Conservation (phyloP, 208 protist species). For the Leptomonas seymouri region DNA sequence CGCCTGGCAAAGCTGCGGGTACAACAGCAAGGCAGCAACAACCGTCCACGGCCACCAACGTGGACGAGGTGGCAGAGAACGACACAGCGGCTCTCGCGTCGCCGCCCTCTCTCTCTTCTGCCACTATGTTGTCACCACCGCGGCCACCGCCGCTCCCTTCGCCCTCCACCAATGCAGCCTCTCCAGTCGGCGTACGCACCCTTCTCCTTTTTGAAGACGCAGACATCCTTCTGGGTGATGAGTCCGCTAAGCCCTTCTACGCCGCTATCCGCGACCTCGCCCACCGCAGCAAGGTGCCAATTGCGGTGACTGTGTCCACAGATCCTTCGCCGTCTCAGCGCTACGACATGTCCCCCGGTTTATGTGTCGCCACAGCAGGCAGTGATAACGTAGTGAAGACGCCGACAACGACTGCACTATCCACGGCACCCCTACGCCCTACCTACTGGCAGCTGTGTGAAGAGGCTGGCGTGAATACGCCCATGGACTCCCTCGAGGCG, state of each 20-base stretch:
- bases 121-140: not conserved
- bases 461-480: constrained; percentile 19
- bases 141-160: not conserved
- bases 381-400: not conserved
- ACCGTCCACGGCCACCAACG: constrained; percentile 1
- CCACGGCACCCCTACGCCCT: not conserved
- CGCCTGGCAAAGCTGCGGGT: constrained; percentile 1
- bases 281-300: constrained; percentile 75
- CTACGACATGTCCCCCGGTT: constrained; percentile 26
- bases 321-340: constrained; percentile 25
- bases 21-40: not conserved
- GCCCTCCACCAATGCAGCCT: not conserved
- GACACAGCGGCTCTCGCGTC: not conserved
- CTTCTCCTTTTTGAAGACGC: constrained; percentile 86
- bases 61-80: not conserved
- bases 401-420: not conserved
- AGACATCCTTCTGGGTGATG: constrained; percentile 79
- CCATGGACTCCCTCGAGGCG: constrained; percentile 29
- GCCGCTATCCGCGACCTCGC: constrained; percentile 76
- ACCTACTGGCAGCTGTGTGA: constrained; percentile 29
- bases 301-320: constrained; percentile 74
- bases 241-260: constrained; percentile 72
- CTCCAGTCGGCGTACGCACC: constrained; percentile 28
- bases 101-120: not conserved
- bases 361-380: not conserved